Percentiles rank a stretch among this genome's conserved stretches.
Evolutionary conservation across 2,329 filamentous ascomycete genomes (phyloP).

Genomic region (Tolypocladium capitatum): DNA sequence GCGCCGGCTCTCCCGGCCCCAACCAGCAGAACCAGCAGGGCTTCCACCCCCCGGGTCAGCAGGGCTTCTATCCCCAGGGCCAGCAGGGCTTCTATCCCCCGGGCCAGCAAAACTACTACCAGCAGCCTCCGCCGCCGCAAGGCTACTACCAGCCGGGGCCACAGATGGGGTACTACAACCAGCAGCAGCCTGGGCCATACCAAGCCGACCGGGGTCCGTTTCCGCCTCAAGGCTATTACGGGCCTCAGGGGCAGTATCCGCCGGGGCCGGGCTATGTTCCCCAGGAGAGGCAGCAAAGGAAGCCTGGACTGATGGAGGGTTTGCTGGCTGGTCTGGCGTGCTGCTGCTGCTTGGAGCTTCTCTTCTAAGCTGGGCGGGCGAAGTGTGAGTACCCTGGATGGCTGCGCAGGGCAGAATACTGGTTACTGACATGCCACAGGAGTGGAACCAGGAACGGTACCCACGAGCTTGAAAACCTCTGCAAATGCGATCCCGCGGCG

Average conservation of each 20-base stretch:
- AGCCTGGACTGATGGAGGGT: constrained; percentile 27
- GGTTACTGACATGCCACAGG: neutral
- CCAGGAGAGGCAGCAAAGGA: constrained; percentile 18
- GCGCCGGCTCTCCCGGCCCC: constrained; percentile 15
- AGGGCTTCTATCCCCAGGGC: constrained; percentile 13
- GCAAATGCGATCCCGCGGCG: neutral
- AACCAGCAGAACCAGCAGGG: constrained; percentile 12
- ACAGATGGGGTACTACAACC: constrained; percentile 31
- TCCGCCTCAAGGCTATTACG: constrained; percentile 22
- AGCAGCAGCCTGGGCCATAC: constrained; percentile 20
- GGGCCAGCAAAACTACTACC: constrained; percentile 16
- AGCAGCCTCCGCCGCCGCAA: constrained; percentile 14
- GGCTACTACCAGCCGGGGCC: constrained; percentile 27
- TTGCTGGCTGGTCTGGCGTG: constrained; percentile 39
- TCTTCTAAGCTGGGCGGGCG: constrained; percentile 29
- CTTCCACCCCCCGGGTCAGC: too few relatives aligned
- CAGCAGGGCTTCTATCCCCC: constrained; percentile 18
- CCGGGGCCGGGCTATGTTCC: constrained; percentile 24
- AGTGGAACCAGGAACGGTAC: neutral
- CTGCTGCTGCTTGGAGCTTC: constrained; percentile 43
- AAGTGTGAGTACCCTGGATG: neutral
- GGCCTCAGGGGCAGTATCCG: constrained; percentile 18
- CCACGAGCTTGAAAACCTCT: neutral
- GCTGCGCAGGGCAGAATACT: neutral
- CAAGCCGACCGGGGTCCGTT: constrained; percentile 21